Evolutionary conservation across 768 basidiomycete species (phyloP).

Genomic region (Tephrocybe sp.): DNA sequence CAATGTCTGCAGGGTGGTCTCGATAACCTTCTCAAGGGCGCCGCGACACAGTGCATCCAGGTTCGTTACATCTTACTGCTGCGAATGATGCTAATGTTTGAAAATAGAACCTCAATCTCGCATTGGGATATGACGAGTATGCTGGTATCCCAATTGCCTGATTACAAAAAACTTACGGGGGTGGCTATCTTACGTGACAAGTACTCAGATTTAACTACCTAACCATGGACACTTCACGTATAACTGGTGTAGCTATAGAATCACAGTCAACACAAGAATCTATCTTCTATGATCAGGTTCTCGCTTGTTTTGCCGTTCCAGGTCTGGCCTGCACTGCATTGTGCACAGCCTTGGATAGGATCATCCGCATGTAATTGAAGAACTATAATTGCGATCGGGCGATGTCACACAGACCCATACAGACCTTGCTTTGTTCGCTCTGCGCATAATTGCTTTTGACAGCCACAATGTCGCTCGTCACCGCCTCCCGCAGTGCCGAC

Average conservation of each 20-base stretch:
- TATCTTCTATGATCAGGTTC: neutral
- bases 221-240: no score
- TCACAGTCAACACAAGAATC: neutral
- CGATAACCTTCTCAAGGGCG: slow-evolving; percentile 97
- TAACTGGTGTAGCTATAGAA: slow-evolving; percentile 3
- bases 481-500: neutral
- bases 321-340: slow-evolving; percentile 3
- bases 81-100: neutral
- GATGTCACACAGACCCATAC: neutral
- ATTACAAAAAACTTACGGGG: neutral
- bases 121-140: slow-evolving; percentile 84
- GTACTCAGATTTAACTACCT: no score
- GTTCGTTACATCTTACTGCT: slow-evolving; percentile 39
- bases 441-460: no score
- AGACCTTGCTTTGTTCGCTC: neutral
- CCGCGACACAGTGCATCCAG: slow-evolving; percentile 98
- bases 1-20: slow-evolving; percentile 68
- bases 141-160: slow-evolving; percentile 61
- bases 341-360: slow-evolving; percentile 18
- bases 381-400: neutral
- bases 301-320: neutral
- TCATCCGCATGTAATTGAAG: slow-evolving; percentile 4
- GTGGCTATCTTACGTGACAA: no score
- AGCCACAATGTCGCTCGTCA: neutral
- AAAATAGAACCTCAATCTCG: slow-evolving; percentile 82